A percentile compares a stretch with the other conserved stretches of the same genome.
phyloP scores from a whole-genome alignment of 305 asterid genomes.

The Euphrasia arctica region DNA sequence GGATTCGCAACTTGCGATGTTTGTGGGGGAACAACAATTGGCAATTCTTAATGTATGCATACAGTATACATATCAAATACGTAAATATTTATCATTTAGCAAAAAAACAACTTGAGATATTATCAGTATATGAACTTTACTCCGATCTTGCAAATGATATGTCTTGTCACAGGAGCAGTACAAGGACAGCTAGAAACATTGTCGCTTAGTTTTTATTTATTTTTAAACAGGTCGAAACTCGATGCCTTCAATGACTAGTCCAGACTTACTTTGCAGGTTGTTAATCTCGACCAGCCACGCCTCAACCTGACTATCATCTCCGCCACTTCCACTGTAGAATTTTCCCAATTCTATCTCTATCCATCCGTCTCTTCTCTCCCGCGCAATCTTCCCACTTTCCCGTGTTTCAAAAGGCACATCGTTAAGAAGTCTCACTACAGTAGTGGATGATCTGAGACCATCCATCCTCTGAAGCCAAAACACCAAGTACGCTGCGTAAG shows the following conservation, averaged over 20 bases:
- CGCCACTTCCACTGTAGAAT: conserved; percentile 24
- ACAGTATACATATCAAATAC: background rate
- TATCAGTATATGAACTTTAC: background rate
- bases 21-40: conserved; percentile 48
- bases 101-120: background rate
- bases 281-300: conserved; percentile 42
- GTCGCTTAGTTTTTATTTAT: background rate
- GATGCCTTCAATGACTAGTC: conserved; percentile 37
- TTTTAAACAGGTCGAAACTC: conserved; percentile 36
- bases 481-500: conserved; percentile 48
- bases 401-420: conserved; percentile 18
- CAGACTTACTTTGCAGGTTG: conserved; percentile 25
- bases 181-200: background rate
- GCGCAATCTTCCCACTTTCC: conserved; percentile 27
- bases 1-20: conserved; percentile 64
- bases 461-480: conserved; percentile 31
- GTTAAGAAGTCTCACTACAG: conserved; percentile 27
- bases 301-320: conserved; percentile 39
- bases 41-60: conserved; percentile 24
- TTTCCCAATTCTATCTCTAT: conserved; percentile 39
- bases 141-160: conserved; percentile 7
- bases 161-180: background rate
- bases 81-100: background rate
- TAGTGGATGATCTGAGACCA: conserved; percentile 38
- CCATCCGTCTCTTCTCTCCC: conserved; percentile 43